These are phyloP conservation scores for Macrocystidia cucumis DNA, from an alignment of 1,284 basidiomycete species.

Conservation along the genomic window DNA sequence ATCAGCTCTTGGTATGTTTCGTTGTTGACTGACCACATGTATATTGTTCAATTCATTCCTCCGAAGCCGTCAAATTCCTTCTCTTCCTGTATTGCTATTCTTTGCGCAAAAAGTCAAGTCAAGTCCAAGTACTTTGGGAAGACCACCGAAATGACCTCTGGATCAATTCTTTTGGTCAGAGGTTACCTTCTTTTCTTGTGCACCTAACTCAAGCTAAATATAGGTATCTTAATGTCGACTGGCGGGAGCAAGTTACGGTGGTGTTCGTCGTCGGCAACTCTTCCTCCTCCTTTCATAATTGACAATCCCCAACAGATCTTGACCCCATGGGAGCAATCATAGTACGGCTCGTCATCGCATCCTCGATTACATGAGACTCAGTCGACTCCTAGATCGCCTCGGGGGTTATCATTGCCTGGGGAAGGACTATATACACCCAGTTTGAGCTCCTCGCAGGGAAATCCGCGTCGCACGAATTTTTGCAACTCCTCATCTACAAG, in stretches of 20 bases:
- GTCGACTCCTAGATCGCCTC: constrained; percentile 52
- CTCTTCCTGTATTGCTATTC: constrained; percentile 87
- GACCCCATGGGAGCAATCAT: constrained; percentile 79
- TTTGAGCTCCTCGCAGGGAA: constrained; percentile 89
- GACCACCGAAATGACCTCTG: constrained; percentile 91
- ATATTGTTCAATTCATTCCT: constrained; percentile 5
- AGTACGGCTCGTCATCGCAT: constrained; percentile 31
- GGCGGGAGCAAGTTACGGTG: constrained; percentile 84
- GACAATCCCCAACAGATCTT: constrained; percentile 39
- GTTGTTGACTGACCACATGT: constrained; percentile 1
- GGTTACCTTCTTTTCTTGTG: constrained; percentile 3
- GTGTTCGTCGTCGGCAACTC: constrained; percentile 45
- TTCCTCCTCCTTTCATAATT: constrained; percentile 7
- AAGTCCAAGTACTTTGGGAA: constrained; percentile 92
- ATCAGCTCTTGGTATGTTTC: constrained; percentile 64
- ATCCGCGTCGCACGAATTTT: constrained; percentile 85
- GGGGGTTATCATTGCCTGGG: constrained; percentile 82
- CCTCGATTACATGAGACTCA: constrained; percentile 3
- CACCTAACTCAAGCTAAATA: constrained; percentile 15
- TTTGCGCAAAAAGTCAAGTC: constrained; percentile 74
- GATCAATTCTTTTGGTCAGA: constrained; percentile 67
- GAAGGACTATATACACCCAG: constrained; percentile 66
- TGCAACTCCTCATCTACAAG: constrained; percentile 91
- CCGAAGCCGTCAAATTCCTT: constrained; percentile 70
- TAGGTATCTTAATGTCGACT: constrained; percentile 84